Evolutionary conservation across 768 basidiomycete genomes (phyloP), one percentile per base, ranked within the genome.

Genomic region (Boletus rubropictus): DNA sequence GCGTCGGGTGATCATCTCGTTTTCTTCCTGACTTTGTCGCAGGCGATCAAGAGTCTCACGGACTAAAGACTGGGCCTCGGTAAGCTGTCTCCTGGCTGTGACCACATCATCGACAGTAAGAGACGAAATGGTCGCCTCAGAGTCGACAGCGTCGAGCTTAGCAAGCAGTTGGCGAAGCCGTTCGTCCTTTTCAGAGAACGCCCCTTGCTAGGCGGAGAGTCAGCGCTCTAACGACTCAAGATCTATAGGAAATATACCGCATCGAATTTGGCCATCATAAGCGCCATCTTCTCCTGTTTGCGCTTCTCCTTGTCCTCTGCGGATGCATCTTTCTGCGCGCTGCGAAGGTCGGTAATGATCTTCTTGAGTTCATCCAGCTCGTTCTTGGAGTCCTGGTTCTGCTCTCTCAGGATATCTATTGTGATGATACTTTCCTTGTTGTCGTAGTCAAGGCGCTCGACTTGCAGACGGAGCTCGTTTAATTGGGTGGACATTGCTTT

Each of bases 181-280:
- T 58, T 95, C 91, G 66, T 95, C 92, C 72, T 92, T 93, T 74
- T 95, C 92, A 46, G 91, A 93, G 67, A 93, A 88, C 2, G 86
- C 82, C n/a, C 89, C 90, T 72, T 92, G 88, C 89, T 89, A 56
- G 21, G 42, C 14, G 10, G 18, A 33, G 15, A 51, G 40, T 56
- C 37, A 54, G 52, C 37, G 9, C 10, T 22, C 9, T n/a, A 31
- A 39, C n/a, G 17, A 42, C 15, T 14, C 15, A 3, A 32, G 27
- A 39, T 14, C 48, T 44, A 42, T 37, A 44, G 2, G 17, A 44
- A 48, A 72, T 86, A 60, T 55, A 95, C 95, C 52, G 87, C 79
- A 69, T 98, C 94, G 57, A 99, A 95, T 67, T 95, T 94, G 49
- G 95, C 91, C 95, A 99, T 97, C 91, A 99, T 96, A 55, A 93